phyloP scores from a whole-genome alignment of 352 stramenopile genomes.

The Pythium brassicae region DNA sequence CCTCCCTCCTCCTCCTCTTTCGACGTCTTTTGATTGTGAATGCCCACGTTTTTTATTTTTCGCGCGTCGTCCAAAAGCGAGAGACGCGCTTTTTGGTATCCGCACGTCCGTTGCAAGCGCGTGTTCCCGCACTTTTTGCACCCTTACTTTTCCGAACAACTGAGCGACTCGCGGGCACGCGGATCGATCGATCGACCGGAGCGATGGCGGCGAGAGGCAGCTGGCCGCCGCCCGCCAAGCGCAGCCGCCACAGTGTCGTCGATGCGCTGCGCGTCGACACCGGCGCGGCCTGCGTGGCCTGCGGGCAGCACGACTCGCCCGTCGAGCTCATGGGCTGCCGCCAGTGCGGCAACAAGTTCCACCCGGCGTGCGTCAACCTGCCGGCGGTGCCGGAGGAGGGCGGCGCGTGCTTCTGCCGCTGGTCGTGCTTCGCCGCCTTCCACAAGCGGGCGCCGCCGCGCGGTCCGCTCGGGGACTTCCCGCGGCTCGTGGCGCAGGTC shows the following conservation, averaged over 20 bases:
- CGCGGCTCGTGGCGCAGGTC: slow-evolving; percentile 39
- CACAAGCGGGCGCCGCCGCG: slow-evolving; percentile 15
- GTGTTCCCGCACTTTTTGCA: background rate
- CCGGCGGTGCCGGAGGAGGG: slow-evolving; percentile 54
- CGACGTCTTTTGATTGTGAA: too few species aligned
- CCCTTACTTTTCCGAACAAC: background rate
- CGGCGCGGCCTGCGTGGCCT: slow-evolving; percentile 12
- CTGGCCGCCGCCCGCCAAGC: background rate
- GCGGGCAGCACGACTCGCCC: slow-evolving; percentile 4
- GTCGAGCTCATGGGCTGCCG: slow-evolving; percentile 47
- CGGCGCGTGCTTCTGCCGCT: slow-evolving; percentile 58
- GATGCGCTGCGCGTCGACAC: slow-evolving; percentile 3
- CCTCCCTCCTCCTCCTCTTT: slow-evolving; percentile 7
- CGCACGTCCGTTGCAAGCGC: too few species aligned
- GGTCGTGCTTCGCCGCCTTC: slow-evolving; percentile 55
- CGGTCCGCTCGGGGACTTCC: slow-evolving; percentile 26
- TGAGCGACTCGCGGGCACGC: background rate
- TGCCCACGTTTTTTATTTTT: too few species aligned
- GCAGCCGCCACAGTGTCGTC: background rate
- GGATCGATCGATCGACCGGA: too few species aligned
- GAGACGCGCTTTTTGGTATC: too few species aligned
- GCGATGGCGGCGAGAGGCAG: slow-evolving; percentile 3
- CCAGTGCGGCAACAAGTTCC: slow-evolving; percentile 48
- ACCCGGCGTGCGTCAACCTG: slow-evolving; percentile 60
- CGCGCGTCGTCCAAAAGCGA: too few species aligned